These are phyloP conservation scores for Emergomyces pasteurianus DNA, from an alignment of 2,329 filamentous ascomycete species.

Conservation along the genomic window DNA sequence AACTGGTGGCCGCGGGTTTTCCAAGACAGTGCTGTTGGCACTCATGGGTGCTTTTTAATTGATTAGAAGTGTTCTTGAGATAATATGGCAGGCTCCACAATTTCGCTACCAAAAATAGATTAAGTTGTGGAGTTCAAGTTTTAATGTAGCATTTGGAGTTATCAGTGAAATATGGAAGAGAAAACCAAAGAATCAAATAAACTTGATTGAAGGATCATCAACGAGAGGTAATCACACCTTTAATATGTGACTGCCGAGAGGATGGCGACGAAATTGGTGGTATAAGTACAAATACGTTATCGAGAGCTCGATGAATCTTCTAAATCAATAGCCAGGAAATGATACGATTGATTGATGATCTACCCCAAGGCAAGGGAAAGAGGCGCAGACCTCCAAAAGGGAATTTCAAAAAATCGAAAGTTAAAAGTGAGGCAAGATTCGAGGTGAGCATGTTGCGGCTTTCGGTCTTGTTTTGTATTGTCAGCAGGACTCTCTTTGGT, in stretches of 20 bases:
- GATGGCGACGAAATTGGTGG: neutral
- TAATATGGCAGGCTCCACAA: neutral
- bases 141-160: neutral
- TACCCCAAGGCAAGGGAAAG: neutral
- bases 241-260: neutral
- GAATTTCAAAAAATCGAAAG: neutral
- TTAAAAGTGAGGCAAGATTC: slow-evolving; percentile 4
- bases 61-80: neutral
- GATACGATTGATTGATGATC: neutral
- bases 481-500: slow-evolving; percentile 1
- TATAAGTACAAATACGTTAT: neutral
- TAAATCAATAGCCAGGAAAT: neutral
- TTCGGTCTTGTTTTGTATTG: neutral
- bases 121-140: neutral
- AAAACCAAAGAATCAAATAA: neutral
- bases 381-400: neutral
- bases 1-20: slow-evolving; percentile 2
- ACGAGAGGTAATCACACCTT: neutral
- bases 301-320: neutral
- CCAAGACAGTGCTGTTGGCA: neutral
- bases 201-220: neutral
- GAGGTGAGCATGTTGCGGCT: neutral
- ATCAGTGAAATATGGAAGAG: neutral
- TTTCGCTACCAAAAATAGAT: neutral
- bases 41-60: neutral